Conservation (phyloP, 768 basidiomycete genomes). For the Gloeopeniophorella convolvens region DNA sequence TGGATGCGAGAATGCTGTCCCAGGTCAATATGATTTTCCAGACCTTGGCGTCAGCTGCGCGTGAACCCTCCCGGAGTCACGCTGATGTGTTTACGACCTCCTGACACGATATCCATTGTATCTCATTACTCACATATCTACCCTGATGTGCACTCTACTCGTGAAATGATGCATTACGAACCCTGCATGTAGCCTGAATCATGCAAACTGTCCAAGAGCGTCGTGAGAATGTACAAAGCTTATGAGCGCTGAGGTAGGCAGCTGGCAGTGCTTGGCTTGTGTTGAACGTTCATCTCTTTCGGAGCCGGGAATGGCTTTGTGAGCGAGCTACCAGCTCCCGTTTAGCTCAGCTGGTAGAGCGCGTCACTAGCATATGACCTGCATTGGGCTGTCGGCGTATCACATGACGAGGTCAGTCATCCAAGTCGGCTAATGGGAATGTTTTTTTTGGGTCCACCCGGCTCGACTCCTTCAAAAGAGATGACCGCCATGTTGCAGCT, state of each 20-base stretch:
- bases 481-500: no score
- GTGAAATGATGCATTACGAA: neutral
- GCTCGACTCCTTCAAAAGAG: no score
- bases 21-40: slow-evolving; percentile 42
- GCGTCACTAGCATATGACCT: slow-evolving; percentile 50
- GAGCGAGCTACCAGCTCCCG: no score
- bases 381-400: neutral
- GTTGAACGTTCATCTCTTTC: no score
- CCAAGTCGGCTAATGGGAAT: slow-evolving; percentile 19
- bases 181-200: neutral
- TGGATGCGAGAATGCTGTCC: slow-evolving; percentile 38
- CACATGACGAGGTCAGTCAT: slow-evolving; percentile 19
- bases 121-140: slow-evolving; percentile 10
- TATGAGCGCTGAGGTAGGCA: no score
- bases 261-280: no score
- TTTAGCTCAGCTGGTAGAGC: slow-evolving; percentile 46
- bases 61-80: slow-evolving; percentile 15
- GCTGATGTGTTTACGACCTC: neutral
- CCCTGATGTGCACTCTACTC: neutral
- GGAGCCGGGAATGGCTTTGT: no score
- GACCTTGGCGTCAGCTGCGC: slow-evolving; percentile 29
- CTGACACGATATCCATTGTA: neutral
- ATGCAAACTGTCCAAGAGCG: neutral
- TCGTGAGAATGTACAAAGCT: no score
- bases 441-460: no score